A percentile compares a stretch with the other conserved stretches of the same genome.
These are phyloP conservation scores for Uronychia binucleata DNA, from an alignment of 73 alveolate genomes.

Conservation along the genomic window DNA sequence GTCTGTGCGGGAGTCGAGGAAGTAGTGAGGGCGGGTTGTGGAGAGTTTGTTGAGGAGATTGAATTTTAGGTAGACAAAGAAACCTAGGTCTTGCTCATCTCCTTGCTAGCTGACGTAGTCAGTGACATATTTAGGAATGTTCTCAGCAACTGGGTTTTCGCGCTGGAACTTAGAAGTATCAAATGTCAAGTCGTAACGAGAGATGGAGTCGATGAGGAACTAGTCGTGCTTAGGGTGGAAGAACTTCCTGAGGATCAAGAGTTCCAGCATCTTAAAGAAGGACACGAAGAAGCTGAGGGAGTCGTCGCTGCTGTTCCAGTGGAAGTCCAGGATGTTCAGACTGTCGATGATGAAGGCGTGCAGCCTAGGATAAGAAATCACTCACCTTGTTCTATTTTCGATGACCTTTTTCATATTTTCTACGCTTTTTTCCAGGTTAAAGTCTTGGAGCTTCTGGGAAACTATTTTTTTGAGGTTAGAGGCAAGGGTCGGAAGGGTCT, in stretches of 20 bases:
- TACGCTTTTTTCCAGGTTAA: not conserved
- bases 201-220: not conserved
- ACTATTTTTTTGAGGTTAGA: not conserved
- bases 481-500: not conserved
- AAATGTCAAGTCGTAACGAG: not conserved
- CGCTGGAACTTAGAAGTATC: not conserved
- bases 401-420: not conserved
- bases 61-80: not conserved
- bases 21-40: not conserved
- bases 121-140: not conserved
- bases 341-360: not conserved
- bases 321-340: conserved; percentile 8
- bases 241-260: conserved; percentile 6
- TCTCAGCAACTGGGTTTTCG: not conserved
- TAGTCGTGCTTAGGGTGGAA: conserved; percentile 3
- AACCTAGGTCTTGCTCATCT: conserved; percentile 3
- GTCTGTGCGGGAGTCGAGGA: not conserved
- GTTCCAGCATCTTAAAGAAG: conserved; percentile 8
- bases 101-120: not conserved
- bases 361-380: too few relatives aligned
- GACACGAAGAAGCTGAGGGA: conserved; percentile 1
- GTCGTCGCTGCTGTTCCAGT: conserved; percentile 7
- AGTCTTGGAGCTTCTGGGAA: too few relatives aligned
- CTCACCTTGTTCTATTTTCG: not conserved
- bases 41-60: not conserved